Evolutionary conservation across 2,329 filamentous ascomycete genomes (phyloP), one percentile per base, ranked within the genome.

Genomic region (Emydomyces testavorans): DNA sequence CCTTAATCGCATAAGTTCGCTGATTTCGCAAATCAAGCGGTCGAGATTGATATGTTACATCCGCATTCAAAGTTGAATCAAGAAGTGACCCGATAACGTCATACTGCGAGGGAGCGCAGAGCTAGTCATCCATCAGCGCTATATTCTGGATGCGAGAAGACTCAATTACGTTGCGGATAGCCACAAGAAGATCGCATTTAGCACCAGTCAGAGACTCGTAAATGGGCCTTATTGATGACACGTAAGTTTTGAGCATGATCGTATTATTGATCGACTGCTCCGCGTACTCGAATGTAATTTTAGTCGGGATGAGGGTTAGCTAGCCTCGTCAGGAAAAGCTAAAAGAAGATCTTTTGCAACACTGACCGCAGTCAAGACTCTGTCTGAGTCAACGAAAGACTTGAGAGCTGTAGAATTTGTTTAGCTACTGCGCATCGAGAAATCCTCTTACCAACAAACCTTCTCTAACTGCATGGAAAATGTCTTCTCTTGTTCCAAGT

Each of bases 11-110:
- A 67, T 93, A 95, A 0, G 83, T 85, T 53, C 90, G 75, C 61
- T 96, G 90, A 52, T 95, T 94, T 11, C 89, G 78, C 49, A 94
- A 71, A 52, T 95, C 90, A 3, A 96, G 72, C 0, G 92, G 83
- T 18, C 82, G 79, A 39, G 76, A 85, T 50, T 85, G 83, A 56
- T 84, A 93, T 0, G 74, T 77, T 0, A 88, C 85, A 60, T 94
- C 85, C 6, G 84, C 76, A 53, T 96, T 92, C 55, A 98, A 81
- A 0, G 78, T 78, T 11, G 72, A 67, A 37, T 76, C 68, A 44
- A 98, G 88, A 1, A 83, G 65, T 1, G 74, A 67, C 37, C 81
- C 70, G 2, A 90, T 74, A 0, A 73, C 71, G 15, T 70, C 67
- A 4, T 83, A 75, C 13, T 79, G 76, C 13, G 76, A 73, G 0